Percentiles rank a stretch among this genome's conserved stretches.
phyloP scores from a whole-genome alignment of 257 asterid genomes.

The Nicotiana knightiana region DNA sequence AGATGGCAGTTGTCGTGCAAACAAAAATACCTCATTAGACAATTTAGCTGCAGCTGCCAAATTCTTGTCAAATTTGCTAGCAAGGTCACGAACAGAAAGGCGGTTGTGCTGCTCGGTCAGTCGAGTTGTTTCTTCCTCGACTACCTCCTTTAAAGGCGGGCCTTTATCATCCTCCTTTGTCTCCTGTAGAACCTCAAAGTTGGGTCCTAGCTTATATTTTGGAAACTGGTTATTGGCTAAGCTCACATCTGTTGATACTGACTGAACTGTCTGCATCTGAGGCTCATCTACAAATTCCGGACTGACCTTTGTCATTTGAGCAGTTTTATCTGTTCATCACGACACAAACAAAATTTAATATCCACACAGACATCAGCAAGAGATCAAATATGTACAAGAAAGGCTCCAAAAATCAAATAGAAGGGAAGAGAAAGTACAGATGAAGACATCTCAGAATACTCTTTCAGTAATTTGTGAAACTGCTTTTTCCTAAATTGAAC shows the following conservation, averaged over 20 bases:
- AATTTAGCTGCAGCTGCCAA: constrained; percentile 92
- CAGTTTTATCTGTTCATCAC: constrained; percentile 23
- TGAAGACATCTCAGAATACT: background rate
- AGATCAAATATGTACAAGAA: background rate
- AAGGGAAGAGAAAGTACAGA: too few relatives aligned
- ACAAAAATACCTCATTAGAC: constrained; percentile 64
- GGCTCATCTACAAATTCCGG: constrained; percentile 65
- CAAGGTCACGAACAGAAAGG: constrained; percentile 91
- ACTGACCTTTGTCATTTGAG: constrained; percentile 82
- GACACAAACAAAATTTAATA: background rate
- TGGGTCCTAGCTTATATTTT: constrained; percentile 81
- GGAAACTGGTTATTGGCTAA: constrained; percentile 70
- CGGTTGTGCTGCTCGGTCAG: constrained; percentile 83
- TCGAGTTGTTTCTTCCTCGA: constrained; percentile 55
- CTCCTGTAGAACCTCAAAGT: constrained; percentile 73
- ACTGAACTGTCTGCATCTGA: constrained; percentile 43
- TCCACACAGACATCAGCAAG: background rate
- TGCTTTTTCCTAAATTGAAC: background rate
- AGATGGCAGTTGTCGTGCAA: background rate
- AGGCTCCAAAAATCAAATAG: background rate
- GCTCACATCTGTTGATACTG: constrained; percentile 73
- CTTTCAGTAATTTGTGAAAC: background rate
- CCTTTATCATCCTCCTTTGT: constrained; percentile 63
- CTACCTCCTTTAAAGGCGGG: constrained; percentile 81
- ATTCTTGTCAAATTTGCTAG: constrained; percentile 93